phyloP scores from a whole-genome alignment of 805 yeast genomes.

The Maudiozyma bulderi region DNA sequence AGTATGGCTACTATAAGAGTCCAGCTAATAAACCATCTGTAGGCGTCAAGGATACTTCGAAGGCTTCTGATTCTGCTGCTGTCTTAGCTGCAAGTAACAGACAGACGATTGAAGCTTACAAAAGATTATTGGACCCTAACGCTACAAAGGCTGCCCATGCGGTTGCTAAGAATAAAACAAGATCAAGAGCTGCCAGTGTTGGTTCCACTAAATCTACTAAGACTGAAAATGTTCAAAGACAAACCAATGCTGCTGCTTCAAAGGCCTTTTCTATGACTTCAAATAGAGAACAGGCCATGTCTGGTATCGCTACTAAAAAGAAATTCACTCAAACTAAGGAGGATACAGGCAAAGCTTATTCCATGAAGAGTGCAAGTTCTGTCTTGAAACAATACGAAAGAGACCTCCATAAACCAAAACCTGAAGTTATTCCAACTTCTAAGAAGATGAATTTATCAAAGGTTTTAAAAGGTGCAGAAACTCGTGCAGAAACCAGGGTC shows the following conservation, averaged over 20 bases:
- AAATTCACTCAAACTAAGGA: neutral
- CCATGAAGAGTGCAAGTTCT: conserved; percentile 12
- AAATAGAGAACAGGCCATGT: neutral
- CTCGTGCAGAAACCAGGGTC: conserved; percentile 21
- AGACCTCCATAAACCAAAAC: neutral
- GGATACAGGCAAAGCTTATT: conserved; percentile 8
- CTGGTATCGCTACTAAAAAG: neutral
- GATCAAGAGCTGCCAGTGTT: conserved; percentile 1
- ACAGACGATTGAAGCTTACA: conserved; percentile 52
- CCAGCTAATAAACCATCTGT: conserved; percentile 46
- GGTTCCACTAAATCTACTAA: conserved; percentile 3
- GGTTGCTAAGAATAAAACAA: conserved; percentile 6
- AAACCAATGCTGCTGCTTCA: conserved; percentile 20
- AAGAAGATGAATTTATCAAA: conserved; percentile 15
- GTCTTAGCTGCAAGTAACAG: conserved; percentile 56
- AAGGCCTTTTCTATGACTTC: conserved; percentile 20
- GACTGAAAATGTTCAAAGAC: neutral
- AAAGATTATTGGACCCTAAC: conserved; percentile 34
- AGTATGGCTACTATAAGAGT: conserved; percentile 42
- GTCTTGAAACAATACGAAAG: conserved; percentile 1
- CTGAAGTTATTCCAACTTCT: neutral
- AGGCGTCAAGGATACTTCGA: conserved; percentile 49
- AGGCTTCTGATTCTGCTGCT: conserved; percentile 71
- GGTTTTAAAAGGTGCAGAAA: conserved; percentile 24
- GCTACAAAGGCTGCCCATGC: conserved; percentile 27